Evolutionary conservation across 352 stramenopile genomes (phyloP).

Genomic region (Globisporangium abappressorium): DNA sequence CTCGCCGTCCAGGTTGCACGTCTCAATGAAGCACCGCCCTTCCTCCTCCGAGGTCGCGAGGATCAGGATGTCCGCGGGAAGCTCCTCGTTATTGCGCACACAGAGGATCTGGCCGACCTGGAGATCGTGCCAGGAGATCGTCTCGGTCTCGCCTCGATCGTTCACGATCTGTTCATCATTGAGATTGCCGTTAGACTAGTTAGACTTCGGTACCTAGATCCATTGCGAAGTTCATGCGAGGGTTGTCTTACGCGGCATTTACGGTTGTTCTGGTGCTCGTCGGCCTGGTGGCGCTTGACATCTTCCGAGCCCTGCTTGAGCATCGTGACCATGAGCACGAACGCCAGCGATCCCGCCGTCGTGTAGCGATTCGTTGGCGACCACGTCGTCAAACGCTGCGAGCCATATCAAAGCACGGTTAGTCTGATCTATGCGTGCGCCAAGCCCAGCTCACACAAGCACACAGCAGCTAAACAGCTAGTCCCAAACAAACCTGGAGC

Average conservation of each 20-base stretch:
- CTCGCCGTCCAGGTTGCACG: conserved; percentile 92
- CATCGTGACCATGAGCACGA: conserved; percentile 79
- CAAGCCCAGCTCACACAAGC: conserved; percentile 12
- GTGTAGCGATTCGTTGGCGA: conserved; percentile 78
- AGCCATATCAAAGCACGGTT: neutral
- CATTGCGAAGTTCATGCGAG: neutral
- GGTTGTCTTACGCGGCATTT: conserved; percentile 32
- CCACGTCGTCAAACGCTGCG: conserved; percentile 52
- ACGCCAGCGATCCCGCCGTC: conserved; percentile 57
- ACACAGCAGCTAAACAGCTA: conserved; percentile 92
- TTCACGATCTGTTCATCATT: neutral
- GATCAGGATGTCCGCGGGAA: conserved; percentile 66
- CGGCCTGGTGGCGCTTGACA: conserved; percentile 65
- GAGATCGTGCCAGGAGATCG: conserved; percentile 70
- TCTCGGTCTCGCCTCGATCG: conserved; percentile 33
- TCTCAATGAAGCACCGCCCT: conserved; percentile 90
- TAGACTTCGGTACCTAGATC: neutral
- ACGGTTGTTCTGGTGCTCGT: conserved; percentile 58
- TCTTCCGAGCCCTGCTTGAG: conserved; percentile 79
- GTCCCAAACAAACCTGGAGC: conserved; percentile 77
- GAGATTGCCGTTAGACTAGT: neutral
- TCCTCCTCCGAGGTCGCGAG: conserved; percentile 70
- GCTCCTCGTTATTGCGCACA: conserved; percentile 51
- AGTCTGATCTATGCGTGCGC: neutral
- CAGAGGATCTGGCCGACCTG: conserved; percentile 65